Evolutionary conservation across 2,329 filamentous ascomycete genomes (phyloP).

Genomic region (Clonostachys byssicola): DNA sequence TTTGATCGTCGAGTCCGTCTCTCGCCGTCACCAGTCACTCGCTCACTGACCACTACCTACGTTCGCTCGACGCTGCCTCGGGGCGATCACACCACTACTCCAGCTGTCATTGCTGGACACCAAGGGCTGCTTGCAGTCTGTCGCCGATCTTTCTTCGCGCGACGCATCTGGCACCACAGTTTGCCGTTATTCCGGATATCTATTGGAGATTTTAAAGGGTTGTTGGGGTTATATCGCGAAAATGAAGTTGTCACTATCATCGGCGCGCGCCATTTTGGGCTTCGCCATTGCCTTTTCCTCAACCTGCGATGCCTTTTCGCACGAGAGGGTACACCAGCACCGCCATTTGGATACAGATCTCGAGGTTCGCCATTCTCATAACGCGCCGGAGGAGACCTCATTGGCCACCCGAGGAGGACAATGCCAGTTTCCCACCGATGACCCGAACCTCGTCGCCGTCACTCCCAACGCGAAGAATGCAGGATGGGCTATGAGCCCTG

Average conservation of each 20-base stretch:
- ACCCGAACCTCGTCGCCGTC: conserved; percentile 63
- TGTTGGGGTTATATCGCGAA: conserved; percentile 29
- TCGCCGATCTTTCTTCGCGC: conserved; percentile 38
- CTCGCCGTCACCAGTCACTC: too few species aligned
- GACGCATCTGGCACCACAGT: conserved; percentile 12
- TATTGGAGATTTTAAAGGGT: conserved; percentile 38
- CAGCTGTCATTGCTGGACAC: conserved; percentile 16
- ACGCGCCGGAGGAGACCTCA: conserved; percentile 20
- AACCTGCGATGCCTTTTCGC: conserved; percentile 25
- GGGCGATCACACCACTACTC: too few species aligned
- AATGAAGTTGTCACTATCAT: conserved; percentile 47
- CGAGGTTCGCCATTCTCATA: conserved; percentile 13
- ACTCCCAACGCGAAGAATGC: conserved; percentile 62
- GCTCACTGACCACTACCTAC: too few species aligned
- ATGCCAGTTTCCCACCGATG: conserved; percentile 59
- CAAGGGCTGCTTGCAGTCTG: conserved; percentile 43
- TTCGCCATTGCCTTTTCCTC: conserved; percentile 43
- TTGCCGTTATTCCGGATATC: too few species aligned
- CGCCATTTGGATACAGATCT: conserved; percentile 24
- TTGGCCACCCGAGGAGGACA: conserved; percentile 41
- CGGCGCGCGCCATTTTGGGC: conserved; percentile 43
- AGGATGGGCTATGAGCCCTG: conserved; percentile 77
- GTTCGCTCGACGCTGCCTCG: too few species aligned
- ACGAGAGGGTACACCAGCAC: conserved; percentile 25
- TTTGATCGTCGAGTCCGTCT: too few species aligned